Base-by-base conservation (phyloP, 2,329 filamentous ascomycete species). In the Hymenoscyphus linearis region DNA sequence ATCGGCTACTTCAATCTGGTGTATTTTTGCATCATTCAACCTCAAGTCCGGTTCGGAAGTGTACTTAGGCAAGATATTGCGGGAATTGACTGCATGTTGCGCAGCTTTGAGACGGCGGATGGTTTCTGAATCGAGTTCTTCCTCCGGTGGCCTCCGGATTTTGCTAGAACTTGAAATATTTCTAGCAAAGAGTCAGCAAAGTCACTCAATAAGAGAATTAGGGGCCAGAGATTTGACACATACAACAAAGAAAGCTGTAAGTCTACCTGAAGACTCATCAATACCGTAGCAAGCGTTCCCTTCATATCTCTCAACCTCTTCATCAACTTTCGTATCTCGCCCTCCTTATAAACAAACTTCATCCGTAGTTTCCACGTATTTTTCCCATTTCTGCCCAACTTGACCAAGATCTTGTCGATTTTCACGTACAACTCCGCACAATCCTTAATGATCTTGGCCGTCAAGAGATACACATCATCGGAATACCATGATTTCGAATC, bases 231-330 rank as follows among this genome's bases (percentile, higher is more conserved):
- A 31, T 52, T 5, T 13, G 25, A 57, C 31, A 64, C 65, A 59
- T 27, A 68, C 66, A 68, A 57, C n/a, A 67, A 52, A n/a, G 66
- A 68, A 12, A 68, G 52, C 34, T 67, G 65, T 25, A 67, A 59
- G 58, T 68, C 66, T 50, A 68, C 65, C 52, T 67, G 65, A 13
- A 68, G 55, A 54, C 61, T 67, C 66, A 68, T 67, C 26, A 67
- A 50, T 36, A 68, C 67, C 0, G 66, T 66, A 16, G 64, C 64
- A 27, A 68, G 54, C 6, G 65, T 67, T 5, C 62, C 64, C 55
- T 68, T 68, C 66, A 68, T 66, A 56, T 66, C 60, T 27, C 62
- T 44, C 9, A 66, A 44, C 18, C 65, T 58, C n/a, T 57, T 64
- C 60, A 68, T 55, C 27, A 69, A 52, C 50, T 67, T 66, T 35